Evolutionary conservation across 1,284 basidiomycete species (phyloP).

Genomic region (Trametes pubescens): DNA sequence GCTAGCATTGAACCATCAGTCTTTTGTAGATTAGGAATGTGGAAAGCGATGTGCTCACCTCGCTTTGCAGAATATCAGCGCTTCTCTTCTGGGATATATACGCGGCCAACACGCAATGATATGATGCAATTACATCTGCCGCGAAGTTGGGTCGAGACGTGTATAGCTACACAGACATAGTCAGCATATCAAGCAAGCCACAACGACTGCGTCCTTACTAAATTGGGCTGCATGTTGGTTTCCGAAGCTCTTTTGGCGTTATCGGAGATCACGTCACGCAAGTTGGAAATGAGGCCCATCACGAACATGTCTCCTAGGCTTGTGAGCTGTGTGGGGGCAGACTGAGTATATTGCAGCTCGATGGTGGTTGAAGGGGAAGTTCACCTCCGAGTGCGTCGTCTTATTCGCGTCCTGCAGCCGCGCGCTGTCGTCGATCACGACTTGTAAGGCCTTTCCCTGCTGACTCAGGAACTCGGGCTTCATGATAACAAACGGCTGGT

Average conservation of each 20-base stretch:
- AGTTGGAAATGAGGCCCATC: conserved; percentile 3
- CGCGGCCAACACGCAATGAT: background rate
- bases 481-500: conserved; percentile 13
- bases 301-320: conserved; percentile 17
- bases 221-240: background rate
- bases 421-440: conserved; percentile 15
- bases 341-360: background rate
- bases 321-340: conserved; percentile 1
- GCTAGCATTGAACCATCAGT: background rate
- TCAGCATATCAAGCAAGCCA: background rate
- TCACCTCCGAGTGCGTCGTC: conserved; percentile 1
- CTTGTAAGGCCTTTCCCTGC: conserved; percentile 11
- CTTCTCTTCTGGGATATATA: background rate
- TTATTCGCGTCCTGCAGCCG: conserved; percentile 9
- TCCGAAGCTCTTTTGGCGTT: conserved; percentile 1
- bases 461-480: conserved; percentile 18
- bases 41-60: background rate
- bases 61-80: background rate
- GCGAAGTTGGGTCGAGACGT: conserved; percentile 6
- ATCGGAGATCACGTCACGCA: conserved; percentile 15
- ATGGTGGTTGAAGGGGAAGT: background rate
- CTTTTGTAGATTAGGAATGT: background rate
- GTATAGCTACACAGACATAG: conserved; percentile 1
- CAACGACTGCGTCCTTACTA: background rate
- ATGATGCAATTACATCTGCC: background rate